Evolutionary conservation across 805 yeast species (phyloP).

Genomic region (Yarrowia sp.): DNA sequence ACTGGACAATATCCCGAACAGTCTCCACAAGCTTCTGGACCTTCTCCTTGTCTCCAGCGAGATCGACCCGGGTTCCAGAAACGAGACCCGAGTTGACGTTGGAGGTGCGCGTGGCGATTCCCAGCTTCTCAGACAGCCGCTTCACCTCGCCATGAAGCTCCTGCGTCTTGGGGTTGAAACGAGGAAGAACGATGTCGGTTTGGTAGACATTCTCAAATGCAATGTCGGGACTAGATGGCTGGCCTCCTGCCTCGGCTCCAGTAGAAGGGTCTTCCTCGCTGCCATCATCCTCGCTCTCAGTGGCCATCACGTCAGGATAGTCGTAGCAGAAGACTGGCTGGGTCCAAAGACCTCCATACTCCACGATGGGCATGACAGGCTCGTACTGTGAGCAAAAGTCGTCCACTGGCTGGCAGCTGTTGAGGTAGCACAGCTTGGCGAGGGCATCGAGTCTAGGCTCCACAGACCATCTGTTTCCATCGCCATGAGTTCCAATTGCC

Average conservation of each 20-base stretch:
- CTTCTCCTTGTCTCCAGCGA: slow-evolving; percentile 9
- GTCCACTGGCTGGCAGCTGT: background rate
- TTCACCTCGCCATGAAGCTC: slow-evolving; percentile 1
- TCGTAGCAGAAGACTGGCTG: background rate
- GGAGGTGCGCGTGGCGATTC: background rate
- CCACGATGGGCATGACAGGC: background rate
- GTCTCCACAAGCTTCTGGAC: slow-evolving; percentile 2
- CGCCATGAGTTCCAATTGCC: background rate
- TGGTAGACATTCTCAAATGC: background rate
- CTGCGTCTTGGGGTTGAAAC: background rate
- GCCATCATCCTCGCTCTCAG: background rate
- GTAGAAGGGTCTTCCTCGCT: background rate
- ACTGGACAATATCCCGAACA: slow-evolving; percentile 13
- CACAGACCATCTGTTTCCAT: background rate
- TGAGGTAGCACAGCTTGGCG: slow-evolving; percentile 14
- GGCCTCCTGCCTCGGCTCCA: background rate
- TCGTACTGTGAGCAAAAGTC: background rate
- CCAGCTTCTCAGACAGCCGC: background rate
- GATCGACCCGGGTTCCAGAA: background rate
- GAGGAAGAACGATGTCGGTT: slow-evolving; percentile 7
- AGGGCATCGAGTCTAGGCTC: slow-evolving; percentile 6
- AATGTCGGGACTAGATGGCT: background rate
- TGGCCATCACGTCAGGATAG: background rate
- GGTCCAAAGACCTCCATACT: slow-evolving; percentile 17
- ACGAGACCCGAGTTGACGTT: background rate